Conservation (phyloP, 495 filamentous ascomycete genomes). For the Neurospora pannonica region DNA sequence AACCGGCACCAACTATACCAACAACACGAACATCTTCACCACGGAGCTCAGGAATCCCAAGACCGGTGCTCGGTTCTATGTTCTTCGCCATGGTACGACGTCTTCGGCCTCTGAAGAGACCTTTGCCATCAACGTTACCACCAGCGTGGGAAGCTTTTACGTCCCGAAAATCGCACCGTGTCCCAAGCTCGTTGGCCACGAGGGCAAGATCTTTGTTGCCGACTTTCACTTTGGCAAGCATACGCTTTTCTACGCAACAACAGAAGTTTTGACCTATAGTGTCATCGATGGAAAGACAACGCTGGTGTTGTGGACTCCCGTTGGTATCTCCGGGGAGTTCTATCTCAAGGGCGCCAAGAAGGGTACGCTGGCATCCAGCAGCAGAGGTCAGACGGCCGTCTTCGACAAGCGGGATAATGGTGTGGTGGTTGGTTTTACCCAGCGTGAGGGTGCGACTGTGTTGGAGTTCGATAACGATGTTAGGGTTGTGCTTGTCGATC, state of each 20-base stretch:
- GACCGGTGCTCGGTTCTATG: constrained; percentile 48
- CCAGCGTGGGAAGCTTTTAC: not conserved
- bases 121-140: constrained; percentile 29
- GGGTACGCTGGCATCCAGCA: not conserved
- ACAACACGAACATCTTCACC: constrained; percentile 35
- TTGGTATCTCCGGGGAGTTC: not conserved
- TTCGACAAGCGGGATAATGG: not conserved
- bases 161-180: not conserved
- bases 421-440: not conserved
- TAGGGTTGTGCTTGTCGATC: constrained; percentile 32
- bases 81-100: constrained; percentile 42
- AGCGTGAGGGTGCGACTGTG: not conserved
- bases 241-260: not conserved
- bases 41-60: constrained; percentile 47
- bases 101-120: constrained; percentile 34
- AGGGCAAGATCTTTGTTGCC: not conserved
- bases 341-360: not conserved
- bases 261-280: constrained; percentile 1
- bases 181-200: not conserved
- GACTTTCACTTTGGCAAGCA: constrained; percentile 2
- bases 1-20: constrained; percentile 32
- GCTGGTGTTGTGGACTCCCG: not conserved
- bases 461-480: constrained; percentile 1
- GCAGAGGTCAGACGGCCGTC: not conserved
- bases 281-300: not conserved